Percentiles rank a stretch among this genome's conserved stretches.
Conservation (phyloP, 257 asterid genomes). For the Ilex asprella region DNA sequence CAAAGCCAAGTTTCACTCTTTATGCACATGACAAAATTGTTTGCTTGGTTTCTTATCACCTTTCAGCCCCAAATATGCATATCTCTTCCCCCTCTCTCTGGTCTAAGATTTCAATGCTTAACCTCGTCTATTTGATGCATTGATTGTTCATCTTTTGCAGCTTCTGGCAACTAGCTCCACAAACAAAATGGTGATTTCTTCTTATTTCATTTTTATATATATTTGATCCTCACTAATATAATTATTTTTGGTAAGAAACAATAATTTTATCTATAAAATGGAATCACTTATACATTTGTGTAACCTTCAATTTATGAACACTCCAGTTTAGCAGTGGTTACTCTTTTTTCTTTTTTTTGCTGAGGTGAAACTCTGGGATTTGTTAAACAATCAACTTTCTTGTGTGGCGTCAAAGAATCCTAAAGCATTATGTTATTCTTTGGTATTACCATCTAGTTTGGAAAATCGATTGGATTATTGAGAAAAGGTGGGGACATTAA, state of each 20-base stretch:
- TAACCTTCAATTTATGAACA: too few species aligned
- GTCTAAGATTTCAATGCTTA: too few species aligned
- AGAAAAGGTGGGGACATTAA: too few species aligned
- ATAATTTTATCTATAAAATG: too few species aligned
- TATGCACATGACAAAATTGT: too few species aligned
- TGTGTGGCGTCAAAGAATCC: conserved; percentile 42
- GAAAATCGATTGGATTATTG: not conserved
- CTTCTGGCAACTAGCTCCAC: conserved; percentile 90
- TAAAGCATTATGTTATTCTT: conserved; percentile 34
- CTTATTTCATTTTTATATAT: not conserved
- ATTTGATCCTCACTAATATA: conserved; percentile 6
- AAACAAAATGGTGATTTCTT: conserved; percentile 64
- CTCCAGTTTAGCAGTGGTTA: not conserved
- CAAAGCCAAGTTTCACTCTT: too few species aligned
- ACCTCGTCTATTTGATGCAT: too few species aligned
- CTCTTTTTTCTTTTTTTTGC: conserved; percentile 4
- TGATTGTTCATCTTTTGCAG: conserved; percentile 50
- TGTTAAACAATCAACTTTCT: conserved; percentile 66
- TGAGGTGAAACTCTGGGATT: conserved; percentile 95
- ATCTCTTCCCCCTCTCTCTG: too few species aligned
- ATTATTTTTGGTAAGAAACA: too few species aligned
- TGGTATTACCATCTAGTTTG: not conserved
- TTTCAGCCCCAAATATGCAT: too few species aligned
- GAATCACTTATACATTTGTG: too few species aligned
- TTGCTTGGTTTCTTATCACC: too few species aligned